Percentiles rank a stretch among this genome's conserved stretches.
Conservation (phyloP, 805 yeast genomes). For the Citeromyces nyonsensis region DNA sequence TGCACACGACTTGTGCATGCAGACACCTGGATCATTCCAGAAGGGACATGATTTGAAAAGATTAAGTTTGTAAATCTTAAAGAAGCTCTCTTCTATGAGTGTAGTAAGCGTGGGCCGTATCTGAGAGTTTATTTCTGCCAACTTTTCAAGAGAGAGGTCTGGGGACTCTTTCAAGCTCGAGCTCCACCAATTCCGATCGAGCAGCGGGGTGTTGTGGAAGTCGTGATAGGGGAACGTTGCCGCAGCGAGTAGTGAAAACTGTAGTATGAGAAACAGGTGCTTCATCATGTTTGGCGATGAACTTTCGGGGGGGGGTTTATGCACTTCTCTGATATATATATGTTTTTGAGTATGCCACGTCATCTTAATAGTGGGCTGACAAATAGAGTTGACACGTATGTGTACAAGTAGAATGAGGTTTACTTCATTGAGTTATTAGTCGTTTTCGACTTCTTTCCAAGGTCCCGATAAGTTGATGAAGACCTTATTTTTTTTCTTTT, state of each 20-base stretch:
- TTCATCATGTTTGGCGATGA: no score
- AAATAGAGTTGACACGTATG: not conserved
- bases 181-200: no score
- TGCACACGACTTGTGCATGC: slow-evolving; percentile 81
- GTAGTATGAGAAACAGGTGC: no score
- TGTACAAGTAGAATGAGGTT: slow-evolving; percentile 3
- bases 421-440: slow-evolving; percentile 3
- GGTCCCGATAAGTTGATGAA: no score
- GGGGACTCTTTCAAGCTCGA: slow-evolving; percentile 2
- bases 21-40: slow-evolving; percentile 64
- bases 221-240: no score
- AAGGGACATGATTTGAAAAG: slow-evolving; percentile 75
- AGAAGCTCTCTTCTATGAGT: slow-evolving; percentile 62
- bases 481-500: no score
- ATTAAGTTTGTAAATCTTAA: slow-evolving; percentile 77
- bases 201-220: no score
- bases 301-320: no score
- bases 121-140: slow-evolving; percentile 31
- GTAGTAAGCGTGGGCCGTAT: slow-evolving; percentile 41
- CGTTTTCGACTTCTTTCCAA: no score
- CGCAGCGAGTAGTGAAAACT: no score
- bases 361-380: not conserved
- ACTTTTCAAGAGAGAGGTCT: slow-evolving; percentile 21
- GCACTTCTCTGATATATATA: no score
- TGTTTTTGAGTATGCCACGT: no score